Base-by-base conservation (phyloP, 148 eudicot genomes). In the Rhododendron ferrugineum region DNA sequence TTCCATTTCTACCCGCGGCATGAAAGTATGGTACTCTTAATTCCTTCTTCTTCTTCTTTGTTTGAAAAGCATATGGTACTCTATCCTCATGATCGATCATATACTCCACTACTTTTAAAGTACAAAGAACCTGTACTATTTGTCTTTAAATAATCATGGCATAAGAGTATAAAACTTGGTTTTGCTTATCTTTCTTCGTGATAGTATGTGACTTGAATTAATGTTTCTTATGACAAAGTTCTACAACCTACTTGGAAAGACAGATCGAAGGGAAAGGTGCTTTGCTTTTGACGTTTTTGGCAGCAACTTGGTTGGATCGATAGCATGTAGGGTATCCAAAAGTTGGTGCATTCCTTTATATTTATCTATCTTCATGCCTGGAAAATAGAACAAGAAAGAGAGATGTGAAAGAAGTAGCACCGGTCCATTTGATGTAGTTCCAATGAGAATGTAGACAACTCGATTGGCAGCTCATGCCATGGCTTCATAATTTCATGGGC, bases 361-460 rank as follows among this genome's bases (percentile, higher is more conserved):
- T 54, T 85, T 88, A 88, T 91, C 87, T 82, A 87, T 91, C 87
- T 82, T 83, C 84, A 62, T 87, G 88, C 80, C 85, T 83, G 62
- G 81, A 83, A 40, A 60, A 50, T 66, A 13, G 6, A 66, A 66
- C 13, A n/a, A 66, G 32, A 66, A 66, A 2, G 34, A 14, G 40
- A 64, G 36, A 30, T 13, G 37, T 32, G 37, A 70, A 68, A 30
- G 36, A 70, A 70, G 75, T 30, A 14, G 37, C 75, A 79, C 32
- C 28, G 28, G n/a, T 79, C 40, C 42, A 28, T 50, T 54, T 49
- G 23, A 50, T 30, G 82, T 50, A 79, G 11, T 50, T 49, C 40
- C 82, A 79, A 79, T 14, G 40, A 49, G 82, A 79, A 50, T 47
- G 3, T 11, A n/a, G 79, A 76, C 79, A 76, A 76, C 32, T 44